Conservation (phyloP, 2,329 filamentous ascomycete species). For the Ascochyta pisi region DNA sequence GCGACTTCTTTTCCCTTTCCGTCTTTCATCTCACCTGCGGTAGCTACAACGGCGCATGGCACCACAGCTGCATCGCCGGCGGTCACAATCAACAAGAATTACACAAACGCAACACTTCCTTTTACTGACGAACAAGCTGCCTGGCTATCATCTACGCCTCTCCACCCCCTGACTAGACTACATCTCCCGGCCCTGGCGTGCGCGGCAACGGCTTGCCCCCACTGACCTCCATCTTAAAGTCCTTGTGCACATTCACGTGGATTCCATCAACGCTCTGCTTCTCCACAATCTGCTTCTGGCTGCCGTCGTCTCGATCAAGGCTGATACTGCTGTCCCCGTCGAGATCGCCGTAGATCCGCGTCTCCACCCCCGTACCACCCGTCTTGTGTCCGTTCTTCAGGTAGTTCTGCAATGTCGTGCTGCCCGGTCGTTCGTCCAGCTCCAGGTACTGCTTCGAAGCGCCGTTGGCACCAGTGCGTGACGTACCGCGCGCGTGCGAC, state of each 20-base stretch:
- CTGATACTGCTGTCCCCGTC: conserved; percentile 11
- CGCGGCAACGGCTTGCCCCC: conserved; percentile 12
- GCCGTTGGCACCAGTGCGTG: neutral
- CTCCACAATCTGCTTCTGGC: conserved; percentile 14
- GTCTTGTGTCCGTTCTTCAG: conserved; percentile 6
- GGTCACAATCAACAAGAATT: neutral
- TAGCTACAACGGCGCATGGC: neutral
- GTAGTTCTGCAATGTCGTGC: conserved; percentile 13
- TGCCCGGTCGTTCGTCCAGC: conserved; percentile 14
- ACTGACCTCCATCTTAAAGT: conserved; percentile 18
- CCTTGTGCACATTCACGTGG: conserved; percentile 16
- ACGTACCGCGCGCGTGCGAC: conserved; percentile 2
- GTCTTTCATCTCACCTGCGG: neutral
- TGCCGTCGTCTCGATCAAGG: conserved; percentile 17
- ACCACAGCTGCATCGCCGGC: neutral
- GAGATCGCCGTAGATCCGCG: conserved; percentile 20
- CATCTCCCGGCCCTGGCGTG: conserved; percentile 4
- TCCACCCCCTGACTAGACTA: neutral
- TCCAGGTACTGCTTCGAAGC: conserved; percentile 16
- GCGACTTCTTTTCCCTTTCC: neutral
- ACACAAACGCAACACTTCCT: neutral
- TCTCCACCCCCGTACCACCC: conserved; percentile 14
- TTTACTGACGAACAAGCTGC: neutral
- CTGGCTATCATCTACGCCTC: neutral
- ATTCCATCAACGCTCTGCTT: conserved; percentile 9